These are phyloP conservation scores for Emergomyces africanus DNA, from an alignment of 2,329 filamentous ascomycete genomes.

Conservation along the genomic window DNA sequence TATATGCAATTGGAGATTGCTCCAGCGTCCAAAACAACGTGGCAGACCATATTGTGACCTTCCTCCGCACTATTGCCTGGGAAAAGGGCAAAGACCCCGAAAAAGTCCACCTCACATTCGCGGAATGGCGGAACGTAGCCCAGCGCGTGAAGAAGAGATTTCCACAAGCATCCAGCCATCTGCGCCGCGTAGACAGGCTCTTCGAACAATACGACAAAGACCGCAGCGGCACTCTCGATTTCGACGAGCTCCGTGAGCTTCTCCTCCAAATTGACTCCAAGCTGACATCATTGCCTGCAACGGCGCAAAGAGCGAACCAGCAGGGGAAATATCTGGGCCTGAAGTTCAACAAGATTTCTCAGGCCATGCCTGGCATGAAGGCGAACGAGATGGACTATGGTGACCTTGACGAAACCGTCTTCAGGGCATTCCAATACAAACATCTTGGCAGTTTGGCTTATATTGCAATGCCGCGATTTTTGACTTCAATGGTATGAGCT, in stretches of 20 bases:
- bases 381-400: slow-evolving; percentile 77
- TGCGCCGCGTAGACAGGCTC: slow-evolving; percentile 78
- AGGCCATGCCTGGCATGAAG: slow-evolving; percentile 58
- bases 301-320: slow-evolving; percentile 90
- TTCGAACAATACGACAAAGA: slow-evolving; percentile 91
- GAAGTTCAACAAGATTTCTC: slow-evolving; percentile 87
- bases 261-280: slow-evolving; percentile 88
- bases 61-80: slow-evolving; percentile 80
- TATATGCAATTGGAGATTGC: slow-evolving; percentile 95
- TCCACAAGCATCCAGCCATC: slow-evolving; percentile 76
- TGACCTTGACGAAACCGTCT: slow-evolving; percentile 81
- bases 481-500: slow-evolving; percentile 66
- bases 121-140: slow-evolving; percentile 78
- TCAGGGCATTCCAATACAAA: slow-evolving; percentile 87
- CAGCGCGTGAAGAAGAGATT: slow-evolving; percentile 75
- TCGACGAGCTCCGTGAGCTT: slow-evolving; percentile 78
- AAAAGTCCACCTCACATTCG: slow-evolving; percentile 72
- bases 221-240: slow-evolving; percentile 84
- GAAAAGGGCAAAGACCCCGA: slow-evolving; percentile 85
- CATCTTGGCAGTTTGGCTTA: slow-evolving; percentile 90
- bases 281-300: slow-evolving; percentile 86
- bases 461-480: slow-evolving; percentile 91
- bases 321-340: slow-evolving; percentile 85
- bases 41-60: slow-evolving; percentile 78
- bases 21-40: slow-evolving; percentile 96